Evolutionary conservation across 768 basidiomycete species (phyloP).

Genomic region (Cyathus striatus): DNA sequence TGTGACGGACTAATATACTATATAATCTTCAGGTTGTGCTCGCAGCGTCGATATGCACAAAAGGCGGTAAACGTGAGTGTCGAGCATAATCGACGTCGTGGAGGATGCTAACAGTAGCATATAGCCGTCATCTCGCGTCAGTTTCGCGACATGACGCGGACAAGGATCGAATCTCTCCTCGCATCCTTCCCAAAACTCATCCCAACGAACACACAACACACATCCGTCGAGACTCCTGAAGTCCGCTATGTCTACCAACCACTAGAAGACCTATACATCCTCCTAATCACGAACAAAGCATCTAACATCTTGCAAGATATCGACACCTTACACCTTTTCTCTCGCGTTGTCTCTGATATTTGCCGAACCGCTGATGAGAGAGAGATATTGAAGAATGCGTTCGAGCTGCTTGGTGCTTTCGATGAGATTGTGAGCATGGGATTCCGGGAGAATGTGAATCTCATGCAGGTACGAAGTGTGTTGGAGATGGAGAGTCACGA

Average conservation of each 20-base stretch:
- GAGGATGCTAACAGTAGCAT: not conserved
- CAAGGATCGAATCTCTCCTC: constrained; percentile 91
- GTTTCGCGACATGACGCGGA: constrained; percentile 88
- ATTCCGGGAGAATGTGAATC: constrained; percentile 71
- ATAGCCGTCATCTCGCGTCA: constrained; percentile 94
- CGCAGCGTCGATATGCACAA: constrained; percentile 93
- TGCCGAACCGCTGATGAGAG: constrained; percentile 83
- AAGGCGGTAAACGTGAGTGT: constrained; percentile 82
- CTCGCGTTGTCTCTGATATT: constrained; percentile 89
- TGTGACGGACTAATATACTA: too few relatives aligned
- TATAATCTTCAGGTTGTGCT: constrained; percentile 90
- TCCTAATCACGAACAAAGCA: constrained; percentile 96
- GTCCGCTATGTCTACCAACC: constrained; percentile 97
- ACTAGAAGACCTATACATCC: constrained; percentile 93
- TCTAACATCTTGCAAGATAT: constrained; percentile 99
- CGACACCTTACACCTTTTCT: constrained; percentile 90
- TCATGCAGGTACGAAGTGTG: constrained; percentile 74
- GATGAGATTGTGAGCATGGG: constrained; percentile 95
- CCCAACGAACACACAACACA: constrained; percentile 90
- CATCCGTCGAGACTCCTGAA: constrained; percentile 92
- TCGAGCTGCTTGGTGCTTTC: constrained; percentile 92
- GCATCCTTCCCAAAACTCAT: constrained; percentile 98
- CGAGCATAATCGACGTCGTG: not conserved
- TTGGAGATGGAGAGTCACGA: constrained; percentile 91
- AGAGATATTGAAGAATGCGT: constrained; percentile 86